Evolutionary conservation across 768 basidiomycete genomes (phyloP).

Genomic region (Kondoa subrosea): DNA sequence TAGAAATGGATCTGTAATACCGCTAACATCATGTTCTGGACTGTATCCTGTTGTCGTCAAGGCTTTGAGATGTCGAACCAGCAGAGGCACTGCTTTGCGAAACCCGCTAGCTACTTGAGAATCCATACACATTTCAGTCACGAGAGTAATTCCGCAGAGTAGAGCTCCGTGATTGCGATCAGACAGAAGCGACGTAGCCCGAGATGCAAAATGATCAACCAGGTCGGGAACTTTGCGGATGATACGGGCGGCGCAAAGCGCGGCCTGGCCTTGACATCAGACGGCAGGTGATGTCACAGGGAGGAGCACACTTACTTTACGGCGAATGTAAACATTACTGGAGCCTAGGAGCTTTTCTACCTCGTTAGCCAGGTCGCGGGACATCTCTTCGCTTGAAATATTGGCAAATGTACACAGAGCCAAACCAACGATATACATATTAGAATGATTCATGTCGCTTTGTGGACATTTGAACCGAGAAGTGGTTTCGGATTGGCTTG

Average conservation of each 20-base stretch:
- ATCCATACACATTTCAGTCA: conserved; percentile 86
- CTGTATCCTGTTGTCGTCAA: conserved; percentile 91
- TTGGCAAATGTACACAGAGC: conserved; percentile 97
- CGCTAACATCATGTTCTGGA: conserved; percentile 97
- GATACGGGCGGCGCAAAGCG: conserved; percentile 81
- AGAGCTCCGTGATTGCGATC: conserved; percentile 96
- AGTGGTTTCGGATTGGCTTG: conserved; percentile 14
- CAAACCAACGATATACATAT: conserved; percentile 95
- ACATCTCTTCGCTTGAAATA: conserved; percentile 99
- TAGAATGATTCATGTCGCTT: conserved; percentile 98
- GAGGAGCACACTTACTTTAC: conserved; percentile 51
- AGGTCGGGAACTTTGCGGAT: conserved; percentile 93
- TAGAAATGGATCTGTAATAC: conserved; percentile 90
- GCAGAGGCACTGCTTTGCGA: conserved; percentile 80
- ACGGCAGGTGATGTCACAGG: conserved; percentile 1
- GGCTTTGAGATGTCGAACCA: conserved; percentile 87
- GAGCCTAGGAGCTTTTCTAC: conserved; percentile 93
- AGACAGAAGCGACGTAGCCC: conserved; percentile 75
- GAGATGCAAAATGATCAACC: conserved; percentile 71
- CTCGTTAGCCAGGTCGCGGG: conserved; percentile 90
- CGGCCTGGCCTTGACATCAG: conserved; percentile 45
- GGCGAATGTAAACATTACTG: conserved; percentile 95
- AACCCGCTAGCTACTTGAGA: conserved; percentile 60
- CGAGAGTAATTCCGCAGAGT: conserved; percentile 80
- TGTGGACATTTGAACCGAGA: background rate